Evolutionary conservation across 345 rosid genomes (phyloP).

Genomic region (Rhizophora apiculata): DNA sequence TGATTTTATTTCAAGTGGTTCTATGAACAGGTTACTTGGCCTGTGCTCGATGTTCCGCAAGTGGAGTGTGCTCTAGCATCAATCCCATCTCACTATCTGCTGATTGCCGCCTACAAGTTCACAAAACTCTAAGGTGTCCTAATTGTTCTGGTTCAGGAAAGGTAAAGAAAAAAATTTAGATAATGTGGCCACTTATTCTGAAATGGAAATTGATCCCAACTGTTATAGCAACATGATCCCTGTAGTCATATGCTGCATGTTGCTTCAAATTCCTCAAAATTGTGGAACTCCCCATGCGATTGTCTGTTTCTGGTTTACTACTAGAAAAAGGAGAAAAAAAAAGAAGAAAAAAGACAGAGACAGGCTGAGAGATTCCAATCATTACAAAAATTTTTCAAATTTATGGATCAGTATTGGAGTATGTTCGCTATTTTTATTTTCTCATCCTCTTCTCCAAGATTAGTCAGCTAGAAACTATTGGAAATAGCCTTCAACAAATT

Average conservation of each 20-base stretch:
- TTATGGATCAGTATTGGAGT: background rate
- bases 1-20: background rate
- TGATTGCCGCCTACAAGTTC: constrained; percentile 47
- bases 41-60: constrained; percentile 85
- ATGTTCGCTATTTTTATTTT: background rate
- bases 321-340: too few relatives aligned
- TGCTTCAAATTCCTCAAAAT: background rate
- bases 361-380: background rate
- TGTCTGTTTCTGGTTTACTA: background rate
- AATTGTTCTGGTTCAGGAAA: constrained; percentile 95
- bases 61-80: constrained; percentile 63
- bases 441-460: background rate
- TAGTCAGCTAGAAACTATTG: too few relatives aligned
- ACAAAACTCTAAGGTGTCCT: constrained; percentile 61
- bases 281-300: background rate
- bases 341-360: too few relatives aligned
- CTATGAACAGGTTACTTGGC: constrained; percentile 76
- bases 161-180: constrained; percentile 34
- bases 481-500: background rate
- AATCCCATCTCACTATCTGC: constrained; percentile 53
- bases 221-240: background rate
- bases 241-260: background rate
- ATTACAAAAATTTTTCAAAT: too few relatives aligned
- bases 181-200: background rate
- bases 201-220: background rate